Evolutionary conservation across 2,329 filamentous ascomycete genomes (phyloP).

Genomic region (Cadophora sp.): DNA sequence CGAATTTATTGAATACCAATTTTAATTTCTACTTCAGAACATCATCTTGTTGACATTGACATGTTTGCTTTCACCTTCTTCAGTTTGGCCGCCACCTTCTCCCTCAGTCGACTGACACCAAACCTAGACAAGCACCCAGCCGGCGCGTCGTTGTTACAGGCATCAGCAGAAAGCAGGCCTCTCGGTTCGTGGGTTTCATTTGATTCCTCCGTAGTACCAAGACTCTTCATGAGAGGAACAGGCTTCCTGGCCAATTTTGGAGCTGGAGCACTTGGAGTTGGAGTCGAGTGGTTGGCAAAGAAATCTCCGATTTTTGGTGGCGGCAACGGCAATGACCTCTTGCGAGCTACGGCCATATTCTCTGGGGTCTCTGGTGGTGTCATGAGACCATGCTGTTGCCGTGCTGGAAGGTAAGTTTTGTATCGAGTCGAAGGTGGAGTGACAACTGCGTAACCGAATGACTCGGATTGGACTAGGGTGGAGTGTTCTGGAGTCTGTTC

Average conservation of each 20-base stretch:
- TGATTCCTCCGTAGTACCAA: background rate
- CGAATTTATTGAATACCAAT: no score
- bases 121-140: slow-evolving; percentile 18
- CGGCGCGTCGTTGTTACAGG: background rate
- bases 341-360: background rate
- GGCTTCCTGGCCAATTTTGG: background rate
- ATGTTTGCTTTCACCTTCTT: background rate
- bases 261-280: background rate
- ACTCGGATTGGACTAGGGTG: background rate
- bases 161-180: background rate
- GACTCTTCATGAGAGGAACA: background rate
- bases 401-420: slow-evolving; percentile 20
- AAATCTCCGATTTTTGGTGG: background rate
- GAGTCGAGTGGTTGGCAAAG: background rate
- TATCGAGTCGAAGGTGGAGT: slow-evolving; percentile 19
- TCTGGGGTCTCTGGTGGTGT: slow-evolving; percentile 13
- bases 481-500: background rate
- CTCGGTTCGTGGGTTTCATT: background rate
- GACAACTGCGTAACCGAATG: slow-evolving; percentile 23
- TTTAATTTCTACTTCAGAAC: background rate
- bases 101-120: slow-evolving; percentile 13
- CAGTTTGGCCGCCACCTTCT: slow-evolving; percentile 6
- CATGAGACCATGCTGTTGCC: slow-evolving; percentile 1
- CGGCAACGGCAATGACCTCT: background rate
- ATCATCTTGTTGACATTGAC: background rate